Conservation (phyloP, 345 rosid genomes). For the Anacardium occidentale region DNA sequence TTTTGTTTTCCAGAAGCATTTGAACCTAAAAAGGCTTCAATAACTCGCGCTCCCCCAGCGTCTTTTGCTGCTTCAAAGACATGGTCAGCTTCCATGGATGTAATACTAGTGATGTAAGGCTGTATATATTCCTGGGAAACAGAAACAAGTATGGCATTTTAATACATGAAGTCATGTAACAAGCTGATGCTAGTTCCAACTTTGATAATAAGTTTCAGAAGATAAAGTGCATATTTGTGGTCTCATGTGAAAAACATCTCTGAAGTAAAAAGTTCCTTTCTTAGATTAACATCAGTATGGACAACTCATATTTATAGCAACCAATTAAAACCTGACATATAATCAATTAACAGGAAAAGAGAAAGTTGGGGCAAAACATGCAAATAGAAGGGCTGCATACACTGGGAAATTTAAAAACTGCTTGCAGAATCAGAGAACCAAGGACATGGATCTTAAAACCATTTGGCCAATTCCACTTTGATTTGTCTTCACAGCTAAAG, state of each 20-base stretch:
- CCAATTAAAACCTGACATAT: neutral
- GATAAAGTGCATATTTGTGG: neutral
- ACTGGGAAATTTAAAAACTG: conserved; percentile 68
- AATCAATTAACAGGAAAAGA: neutral
- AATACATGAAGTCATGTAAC: conserved; percentile 6
- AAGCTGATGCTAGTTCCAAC: neutral
- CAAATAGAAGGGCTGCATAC: conserved; percentile 46
- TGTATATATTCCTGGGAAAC: conserved; percentile 65
- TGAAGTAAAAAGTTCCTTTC: neutral
- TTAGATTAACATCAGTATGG: neutral
- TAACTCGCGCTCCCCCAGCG: conserved; percentile 72
- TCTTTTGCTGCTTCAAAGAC: conserved; percentile 72
- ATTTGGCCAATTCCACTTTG: conserved; percentile 76
- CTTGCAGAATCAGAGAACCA: conserved; percentile 91
- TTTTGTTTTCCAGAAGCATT: conserved; percentile 73
- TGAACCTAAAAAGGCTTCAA: conserved; percentile 83
- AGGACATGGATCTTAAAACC: conserved; percentile 71
- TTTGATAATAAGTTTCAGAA: neutral
- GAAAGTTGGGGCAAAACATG: neutral
- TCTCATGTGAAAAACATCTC: neutral
- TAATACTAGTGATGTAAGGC: conserved; percentile 61
- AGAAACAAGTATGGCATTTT: conserved; percentile 13
- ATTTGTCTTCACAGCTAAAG: conserved; percentile 55
- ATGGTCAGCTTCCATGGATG: conserved; percentile 73
- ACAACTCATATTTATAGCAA: neutral